Evolutionary conservation across 1,284 basidiomycete genomes (phyloP).

Genomic region (Naganishia liquefaciens): DNA sequence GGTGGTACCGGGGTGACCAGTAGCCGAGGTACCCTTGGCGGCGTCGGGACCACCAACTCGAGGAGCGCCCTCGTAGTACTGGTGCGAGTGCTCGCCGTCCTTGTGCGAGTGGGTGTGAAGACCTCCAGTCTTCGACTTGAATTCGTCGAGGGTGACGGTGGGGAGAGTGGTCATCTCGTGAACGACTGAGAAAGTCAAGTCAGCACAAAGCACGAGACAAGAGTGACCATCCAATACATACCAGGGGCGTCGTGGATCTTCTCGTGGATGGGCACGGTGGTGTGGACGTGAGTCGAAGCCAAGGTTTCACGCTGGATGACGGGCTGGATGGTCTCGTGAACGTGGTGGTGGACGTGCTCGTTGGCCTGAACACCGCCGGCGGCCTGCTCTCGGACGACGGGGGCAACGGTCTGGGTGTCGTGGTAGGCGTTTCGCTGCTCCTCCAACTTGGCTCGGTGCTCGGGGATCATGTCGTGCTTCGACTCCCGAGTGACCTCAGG

Average conservation of each 20-base stretch:
- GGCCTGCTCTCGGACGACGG: slow-evolving; percentile 34
- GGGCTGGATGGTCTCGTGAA: slow-evolving; percentile 48
- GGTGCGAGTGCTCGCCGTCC: slow-evolving; percentile 47
- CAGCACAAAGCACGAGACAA: not conserved
- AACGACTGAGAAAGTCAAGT: slow-evolving; percentile 29
- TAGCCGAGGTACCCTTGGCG: slow-evolving; percentile 24
- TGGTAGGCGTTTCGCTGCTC: slow-evolving; percentile 44
- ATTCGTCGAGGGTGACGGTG: slow-evolving; percentile 46
- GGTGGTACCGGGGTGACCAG: slow-evolving; percentile 27
- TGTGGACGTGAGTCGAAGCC: slow-evolving; percentile 51
- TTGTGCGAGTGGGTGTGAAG: slow-evolving; percentile 37
- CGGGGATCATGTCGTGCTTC: slow-evolving; percentile 52
- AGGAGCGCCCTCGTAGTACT: slow-evolving; percentile 49
- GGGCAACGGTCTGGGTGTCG: slow-evolving; percentile 41
- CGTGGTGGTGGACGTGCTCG: slow-evolving; percentile 53
- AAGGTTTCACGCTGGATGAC: slow-evolving; percentile 50
- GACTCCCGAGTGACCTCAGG: slow-evolving; percentile 47
- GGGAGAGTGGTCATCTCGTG: slow-evolving; percentile 38
- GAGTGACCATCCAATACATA: slow-evolving; percentile 40
- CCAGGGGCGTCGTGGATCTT: slow-evolving; percentile 49
- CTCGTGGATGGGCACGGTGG: slow-evolving; percentile 49
- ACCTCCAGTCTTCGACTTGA: slow-evolving; percentile 42
- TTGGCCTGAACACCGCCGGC: slow-evolving; percentile 39
- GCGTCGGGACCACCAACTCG: slow-evolving; percentile 36
- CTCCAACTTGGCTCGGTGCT: slow-evolving; percentile 51